A percentile compares a stretch with the other conserved stretches of the same genome.
Evolutionary conservation across 106 monocot species (phyloP).

Genomic region (Xerophyta viscosa): DNA sequence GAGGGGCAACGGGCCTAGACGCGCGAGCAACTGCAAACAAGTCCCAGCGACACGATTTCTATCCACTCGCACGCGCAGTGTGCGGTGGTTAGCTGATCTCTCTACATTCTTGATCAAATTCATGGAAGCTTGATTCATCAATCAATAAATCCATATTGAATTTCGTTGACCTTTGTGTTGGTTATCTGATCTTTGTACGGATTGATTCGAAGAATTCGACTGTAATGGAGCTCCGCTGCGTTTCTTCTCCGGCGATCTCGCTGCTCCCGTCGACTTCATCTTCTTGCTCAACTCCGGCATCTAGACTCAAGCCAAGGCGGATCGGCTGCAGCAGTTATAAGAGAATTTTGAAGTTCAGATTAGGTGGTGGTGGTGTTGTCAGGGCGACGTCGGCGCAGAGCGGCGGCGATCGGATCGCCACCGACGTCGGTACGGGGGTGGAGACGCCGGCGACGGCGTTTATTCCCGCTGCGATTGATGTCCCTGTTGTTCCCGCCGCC

Average conservation of each 20-base stretch:
- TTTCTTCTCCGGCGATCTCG: conserved; percentile 6
- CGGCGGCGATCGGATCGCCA: conserved; percentile 19
- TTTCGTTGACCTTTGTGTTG: too few relatives aligned
- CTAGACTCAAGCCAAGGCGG: too few relatives aligned
- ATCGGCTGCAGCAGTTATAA: too few relatives aligned
- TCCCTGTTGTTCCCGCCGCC: not conserved
- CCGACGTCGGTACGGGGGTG: conserved; percentile 4
- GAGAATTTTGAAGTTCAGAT: not conserved
- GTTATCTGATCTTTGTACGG: too few relatives aligned
- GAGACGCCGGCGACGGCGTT: conserved; percentile 9
- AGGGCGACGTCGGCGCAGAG: conserved; percentile 34
- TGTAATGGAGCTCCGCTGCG: conserved; percentile 13
- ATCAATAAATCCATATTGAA: too few relatives aligned
- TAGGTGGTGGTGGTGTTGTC: not conserved
- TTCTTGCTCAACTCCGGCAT: conserved; percentile 10
- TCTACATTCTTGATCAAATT: too few relatives aligned
- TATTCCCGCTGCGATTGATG: conserved; percentile 2
- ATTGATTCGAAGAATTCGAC: not conserved
- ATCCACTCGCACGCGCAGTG: too few relatives aligned
- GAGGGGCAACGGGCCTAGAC: too few relatives aligned
- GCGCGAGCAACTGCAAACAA: too few relatives aligned
- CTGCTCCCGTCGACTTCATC: conserved; percentile 1
- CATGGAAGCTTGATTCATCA: too few relatives aligned
- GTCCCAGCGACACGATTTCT: too few relatives aligned
- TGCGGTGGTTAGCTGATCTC: too few relatives aligned